These are phyloP conservation scores for Fusarium sterilihyphosum DNA, from an alignment of 2,329 filamentous ascomycete species.

Conservation along the genomic window DNA sequence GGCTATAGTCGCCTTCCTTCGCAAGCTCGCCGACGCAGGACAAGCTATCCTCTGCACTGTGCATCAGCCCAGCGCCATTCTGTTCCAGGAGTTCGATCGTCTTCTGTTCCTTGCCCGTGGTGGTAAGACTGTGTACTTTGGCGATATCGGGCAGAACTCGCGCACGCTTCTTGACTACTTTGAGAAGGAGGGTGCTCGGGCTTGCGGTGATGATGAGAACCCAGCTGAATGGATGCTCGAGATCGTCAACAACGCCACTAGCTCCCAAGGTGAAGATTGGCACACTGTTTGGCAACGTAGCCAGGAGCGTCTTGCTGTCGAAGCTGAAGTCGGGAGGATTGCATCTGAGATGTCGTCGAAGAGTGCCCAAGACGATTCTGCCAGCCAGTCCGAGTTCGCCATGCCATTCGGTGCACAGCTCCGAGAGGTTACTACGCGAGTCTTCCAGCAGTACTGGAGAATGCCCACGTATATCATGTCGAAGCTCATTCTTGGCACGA, in stretches of 20 bases:
- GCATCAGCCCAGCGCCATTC: conserved; percentile 63
- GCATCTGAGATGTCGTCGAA: conserved; percentile 57
- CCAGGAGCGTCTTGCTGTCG: conserved; percentile 60
- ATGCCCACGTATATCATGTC: conserved; percentile 81
- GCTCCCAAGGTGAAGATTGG: conserved; percentile 66
- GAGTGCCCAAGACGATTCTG: conserved; percentile 22
- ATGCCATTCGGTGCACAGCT: conserved; percentile 77
- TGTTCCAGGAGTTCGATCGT: conserved; percentile 67
- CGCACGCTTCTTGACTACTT: conserved; percentile 70
- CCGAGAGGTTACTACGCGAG: conserved; percentile 69
- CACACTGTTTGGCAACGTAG: conserved; percentile 71
- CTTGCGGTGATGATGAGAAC: conserved; percentile 71
- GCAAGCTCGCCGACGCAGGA: conserved; percentile 66
- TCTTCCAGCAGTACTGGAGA: conserved; percentile 87
- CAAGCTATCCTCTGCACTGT: conserved; percentile 66
- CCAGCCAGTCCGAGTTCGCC: conserved; percentile 74
- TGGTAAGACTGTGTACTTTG: conserved; percentile 76
- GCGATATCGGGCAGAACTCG: conserved; percentile 70
- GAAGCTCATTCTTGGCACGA: conserved; percentile 70
- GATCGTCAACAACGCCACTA: conserved; percentile 55
- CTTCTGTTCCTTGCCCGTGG: conserved; percentile 72
- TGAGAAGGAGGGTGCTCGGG: conserved; percentile 68
- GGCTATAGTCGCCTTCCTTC: conserved; percentile 70
- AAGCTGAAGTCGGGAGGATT: conserved; percentile 72
- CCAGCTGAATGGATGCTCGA: conserved; percentile 81